Evolutionary conservation across 805 yeast species (phyloP).

Genomic region (Debaryomyces tyrocola): DNA sequence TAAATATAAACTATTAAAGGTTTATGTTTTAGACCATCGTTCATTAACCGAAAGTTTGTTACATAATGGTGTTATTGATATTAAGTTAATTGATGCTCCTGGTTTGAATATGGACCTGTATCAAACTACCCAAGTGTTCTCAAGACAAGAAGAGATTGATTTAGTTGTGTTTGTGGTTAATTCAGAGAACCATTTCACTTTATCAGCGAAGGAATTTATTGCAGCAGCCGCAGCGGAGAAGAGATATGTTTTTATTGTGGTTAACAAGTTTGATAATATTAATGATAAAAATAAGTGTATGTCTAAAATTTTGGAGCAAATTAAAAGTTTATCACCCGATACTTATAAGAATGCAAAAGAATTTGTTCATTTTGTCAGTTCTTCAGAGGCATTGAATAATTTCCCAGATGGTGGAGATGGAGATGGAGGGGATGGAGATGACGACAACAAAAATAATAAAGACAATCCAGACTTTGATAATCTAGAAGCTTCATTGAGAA

Average conservation of each 20-base stretch:
- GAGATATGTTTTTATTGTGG: conserved; percentile 89
- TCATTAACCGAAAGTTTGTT: conserved; percentile 67
- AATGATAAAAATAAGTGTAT: conserved; percentile 78
- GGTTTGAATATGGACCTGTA: conserved; percentile 91
- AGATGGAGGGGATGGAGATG: conserved; percentile 31
- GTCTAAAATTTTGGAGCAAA: conserved; percentile 77
- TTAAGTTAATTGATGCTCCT: conserved; percentile 93
- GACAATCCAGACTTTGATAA: conserved; percentile 71
- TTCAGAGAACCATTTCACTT: conserved; percentile 93
- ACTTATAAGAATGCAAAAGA: conserved; percentile 86
- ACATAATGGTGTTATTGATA: conserved; percentile 88
- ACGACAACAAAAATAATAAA: conserved; percentile 28
- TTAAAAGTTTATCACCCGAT: conserved; percentile 82
- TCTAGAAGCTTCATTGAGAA: conserved; percentile 79
- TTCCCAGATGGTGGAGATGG: conserved; percentile 36
- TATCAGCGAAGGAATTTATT: conserved; percentile 92
- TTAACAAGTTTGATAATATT: conserved; percentile 87
- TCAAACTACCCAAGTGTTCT: conserved; percentile 91
- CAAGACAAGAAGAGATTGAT: conserved; percentile 96
- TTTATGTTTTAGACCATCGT: conserved; percentile 79
- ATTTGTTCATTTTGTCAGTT: conserved; percentile 89
- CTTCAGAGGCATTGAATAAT: conserved; percentile 46
- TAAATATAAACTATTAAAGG: conserved; percentile 67
- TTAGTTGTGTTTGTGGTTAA: conserved; percentile 93
- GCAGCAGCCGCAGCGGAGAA: conserved; percentile 88